These are phyloP conservation scores for Acanthamoeba polyphaga DNA, from an alignment of 208 protist species.

Conservation along the genomic window DNA sequence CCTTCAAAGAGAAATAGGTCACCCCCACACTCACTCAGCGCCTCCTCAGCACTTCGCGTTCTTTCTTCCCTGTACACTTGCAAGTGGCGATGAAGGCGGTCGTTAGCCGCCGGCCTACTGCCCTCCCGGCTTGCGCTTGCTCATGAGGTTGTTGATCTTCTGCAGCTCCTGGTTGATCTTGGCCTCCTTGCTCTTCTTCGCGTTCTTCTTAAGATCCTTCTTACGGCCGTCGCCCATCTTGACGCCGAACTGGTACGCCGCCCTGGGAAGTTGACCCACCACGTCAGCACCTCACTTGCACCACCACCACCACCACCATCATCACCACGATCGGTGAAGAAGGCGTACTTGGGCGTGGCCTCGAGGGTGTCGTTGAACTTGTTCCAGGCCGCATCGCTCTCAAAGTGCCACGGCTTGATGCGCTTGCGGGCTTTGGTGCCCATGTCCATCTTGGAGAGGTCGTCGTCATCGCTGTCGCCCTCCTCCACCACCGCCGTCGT, in stretches of 20 bases:
- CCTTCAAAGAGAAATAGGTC: slow-evolving; percentile 36
- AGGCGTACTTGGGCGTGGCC: slow-evolving; percentile 33
- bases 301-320: too few relatives aligned
- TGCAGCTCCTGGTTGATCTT: slow-evolving; percentile 67
- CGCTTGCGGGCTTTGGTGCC: slow-evolving; percentile 32
- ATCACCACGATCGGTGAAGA: background rate
- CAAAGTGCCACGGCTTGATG: slow-evolving; percentile 49
- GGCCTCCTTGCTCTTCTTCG: slow-evolving; percentile 46
- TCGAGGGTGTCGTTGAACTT: slow-evolving; percentile 42
- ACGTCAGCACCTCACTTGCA: too few relatives aligned
- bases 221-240: slow-evolving; percentile 47
- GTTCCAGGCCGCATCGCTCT: slow-evolving; percentile 49
- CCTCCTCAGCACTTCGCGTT: background rate
- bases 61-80: background rate
- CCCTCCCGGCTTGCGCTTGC: slow-evolving; percentile 1
- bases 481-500: slow-evolving; percentile 41
- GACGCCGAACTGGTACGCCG: slow-evolving; percentile 69
- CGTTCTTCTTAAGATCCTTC: slow-evolving; percentile 5
- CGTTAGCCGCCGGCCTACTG: background rate
- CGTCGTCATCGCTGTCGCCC: slow-evolving; percentile 31
- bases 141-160: slow-evolving; percentile 47
- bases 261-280: background rate
- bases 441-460: slow-evolving; percentile 63
- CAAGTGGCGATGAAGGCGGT: background rate
- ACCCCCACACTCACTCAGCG: background rate